Base-by-base conservation (phyloP, 1,284 basidiomycete species). In the Termitomyces sp. region DNA sequence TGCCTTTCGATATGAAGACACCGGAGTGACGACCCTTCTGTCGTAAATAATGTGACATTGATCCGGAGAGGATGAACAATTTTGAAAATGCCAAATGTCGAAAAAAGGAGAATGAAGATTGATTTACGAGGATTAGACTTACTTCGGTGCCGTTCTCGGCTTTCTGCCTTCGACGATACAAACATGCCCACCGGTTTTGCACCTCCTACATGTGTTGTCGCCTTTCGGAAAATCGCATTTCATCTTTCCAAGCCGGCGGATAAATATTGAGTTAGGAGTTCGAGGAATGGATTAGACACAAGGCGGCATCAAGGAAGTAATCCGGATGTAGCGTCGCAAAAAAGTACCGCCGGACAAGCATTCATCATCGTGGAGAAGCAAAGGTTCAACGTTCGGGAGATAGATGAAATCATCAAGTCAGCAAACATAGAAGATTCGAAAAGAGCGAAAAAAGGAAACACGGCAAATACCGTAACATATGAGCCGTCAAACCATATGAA, bases 91-190 rank as follows among this genome's bases (percentile, higher is more conserved):
- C 53, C 48, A 45, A 50, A 44, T 59, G 54, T 57, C 53, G 31
- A 56, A 58, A 55, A 61, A 63, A 57, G 37, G 52, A 40, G 58
- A 57, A 53, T 52, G 24, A 53, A 61, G 53, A 58, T 38, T n/a
- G n/a, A n/a, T n/a, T n/a, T 49, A 49, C 51, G 58, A 42, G 48
- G 51, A 53, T 55, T 57, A 50, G 53, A 82, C 88, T 79, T 66
- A 91, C 88, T 88, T 91, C 54, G 88, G 86, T 26, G 81, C 80
- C 37, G 79, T 85, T 62, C 82, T 77, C 50, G 80, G 84, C 70
- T 88, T 90, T 56, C 88, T 77, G 40, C 86, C 86, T 68, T 89
- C 87, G 41, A 90, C 87, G 58, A 90, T 80, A 66, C 88, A 91
- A 44, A 79, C 74, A 67, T 88, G 84, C 1, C 84, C 81, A 47